Conservation (phyloP, 371 early-diverging fungal genomes). For the Mortierella sp. region DNA sequence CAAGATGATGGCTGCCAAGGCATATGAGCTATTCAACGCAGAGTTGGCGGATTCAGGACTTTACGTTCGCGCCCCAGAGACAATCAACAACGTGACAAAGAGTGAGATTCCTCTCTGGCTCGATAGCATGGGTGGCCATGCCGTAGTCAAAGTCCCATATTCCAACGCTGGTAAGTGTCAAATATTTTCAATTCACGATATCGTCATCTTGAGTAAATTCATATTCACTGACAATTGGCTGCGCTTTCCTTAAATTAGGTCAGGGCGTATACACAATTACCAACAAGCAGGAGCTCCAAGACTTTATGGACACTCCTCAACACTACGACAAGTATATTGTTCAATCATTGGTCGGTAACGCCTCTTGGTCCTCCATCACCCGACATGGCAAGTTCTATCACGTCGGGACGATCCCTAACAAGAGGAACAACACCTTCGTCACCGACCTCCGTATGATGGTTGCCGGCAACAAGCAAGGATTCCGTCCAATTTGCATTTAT, state of each 20-base stretch:
- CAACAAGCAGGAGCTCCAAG: conserved; percentile 77
- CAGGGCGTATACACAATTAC: conserved; percentile 97
- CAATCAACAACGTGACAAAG: conserved; percentile 89
- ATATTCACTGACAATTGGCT: neutral
- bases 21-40: conserved; percentile 92
- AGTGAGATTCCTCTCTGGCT: conserved; percentile 91
- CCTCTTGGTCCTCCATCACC: conserved; percentile 90
- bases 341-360: conserved; percentile 93
- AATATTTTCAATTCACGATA: neutral
- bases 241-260: conserved; percentile 56
- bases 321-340: conserved; percentile 96
- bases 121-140: conserved; percentile 91
- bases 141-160: conserved; percentile 94
- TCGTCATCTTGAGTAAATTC: neutral
- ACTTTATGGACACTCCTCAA: conserved; percentile 85
- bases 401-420: conserved; percentile 94
- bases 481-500: conserved; percentile 90
- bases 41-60: conserved; percentile 82
- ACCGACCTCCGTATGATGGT: conserved; percentile 94
- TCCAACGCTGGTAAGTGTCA: conserved; percentile 82
- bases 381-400: conserved; percentile 88
- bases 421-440: conserved; percentile 89
- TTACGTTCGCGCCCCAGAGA: conserved; percentile 89
- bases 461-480: conserved; percentile 81
- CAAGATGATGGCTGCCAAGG: conserved; percentile 96